These are phyloP conservation scores for Epichloe aotearoae DNA, from an alignment of 2,329 filamentous ascomycete genomes.

Conservation along the genomic window DNA sequence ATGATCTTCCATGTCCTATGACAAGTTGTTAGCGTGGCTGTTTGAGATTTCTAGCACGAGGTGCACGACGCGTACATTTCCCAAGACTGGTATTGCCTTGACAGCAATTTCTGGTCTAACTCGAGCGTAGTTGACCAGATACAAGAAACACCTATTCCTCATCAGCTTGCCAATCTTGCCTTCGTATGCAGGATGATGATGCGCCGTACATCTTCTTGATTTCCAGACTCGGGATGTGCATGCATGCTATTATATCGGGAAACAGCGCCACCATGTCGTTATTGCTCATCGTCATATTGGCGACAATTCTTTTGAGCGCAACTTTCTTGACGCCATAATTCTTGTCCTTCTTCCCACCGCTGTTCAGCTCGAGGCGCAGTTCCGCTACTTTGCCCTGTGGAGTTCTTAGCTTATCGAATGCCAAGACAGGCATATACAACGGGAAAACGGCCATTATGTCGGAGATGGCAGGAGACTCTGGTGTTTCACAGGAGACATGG, in stretches of 20 bases:
- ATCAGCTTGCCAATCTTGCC: background rate
- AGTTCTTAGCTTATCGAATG: slow-evolving; percentile 37
- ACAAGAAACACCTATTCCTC: slow-evolving; percentile 75
- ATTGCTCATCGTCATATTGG: slow-evolving; percentile 99
- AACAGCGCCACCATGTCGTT: slow-evolving; percentile 98
- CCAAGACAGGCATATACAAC: slow-evolving; percentile 35
- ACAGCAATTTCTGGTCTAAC: slow-evolving; percentile 89
- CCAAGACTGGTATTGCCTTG: slow-evolving; percentile 78
- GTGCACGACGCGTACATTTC: slow-evolving; percentile 44
- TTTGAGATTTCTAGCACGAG: background rate
- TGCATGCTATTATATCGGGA: slow-evolving; percentile 87
- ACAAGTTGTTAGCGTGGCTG: background rate
- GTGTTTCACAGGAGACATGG: background rate
- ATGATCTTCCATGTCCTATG: slow-evolving; percentile 78
- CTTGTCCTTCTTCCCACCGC: slow-evolving; percentile 95
- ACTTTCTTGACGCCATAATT: slow-evolving; percentile 93
- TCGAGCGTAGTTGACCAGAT: slow-evolving; percentile 90
- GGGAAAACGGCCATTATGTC: slow-evolving; percentile 33
- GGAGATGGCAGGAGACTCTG: background rate
- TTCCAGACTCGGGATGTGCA: slow-evolving; percentile 87
- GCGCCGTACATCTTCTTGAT: slow-evolving; percentile 90
- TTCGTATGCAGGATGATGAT: background rate
- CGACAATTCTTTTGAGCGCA: slow-evolving; percentile 98
- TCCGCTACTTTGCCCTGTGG: slow-evolving; percentile 96
- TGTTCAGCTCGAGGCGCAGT: slow-evolving; percentile 85